Evolutionary conservation across 306 rosid species (phyloP), one percentile per base, ranked within the genome.

Genomic region (Fagus sylvatica): DNA sequence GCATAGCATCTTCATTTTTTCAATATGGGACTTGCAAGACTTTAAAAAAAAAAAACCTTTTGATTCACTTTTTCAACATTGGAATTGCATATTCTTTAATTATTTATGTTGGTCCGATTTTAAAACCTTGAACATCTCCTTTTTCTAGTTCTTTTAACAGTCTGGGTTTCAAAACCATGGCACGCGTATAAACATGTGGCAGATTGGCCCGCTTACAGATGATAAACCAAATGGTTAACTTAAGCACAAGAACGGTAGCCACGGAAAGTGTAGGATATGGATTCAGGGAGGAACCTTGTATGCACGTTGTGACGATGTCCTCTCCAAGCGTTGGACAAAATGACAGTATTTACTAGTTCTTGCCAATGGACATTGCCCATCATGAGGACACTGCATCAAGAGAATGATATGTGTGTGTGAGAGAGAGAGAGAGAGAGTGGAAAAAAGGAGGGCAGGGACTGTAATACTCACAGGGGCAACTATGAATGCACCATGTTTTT

Each of bases 251-350:
- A 61, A 61, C 17, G 2, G 1, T 40, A 53, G 65, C 34, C 42
- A 59, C 40, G 22, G 37, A 65, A 59, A 70, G 80, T 73, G 17
- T 60, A 83, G 55, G 74, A 64, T 67, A 81, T 19, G 76, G 75
- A 69, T 60, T 62, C 13, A 65, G 72, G 75, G 57, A 66, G 36
- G 67, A 84, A 91, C 99, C 98, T 95, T 95, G 87, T 87, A 95
- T 22, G 84, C 87, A 76, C 93, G 93, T 76, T 93, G 99, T 4
- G 90, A 83, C 64, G 98, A 85, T 60, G 99, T 95, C 89, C 99
- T 91, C 84, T 93, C 90, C 89, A 95, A 88, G 40, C 96, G 96
- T 84, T 93, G 98, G 83, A 88, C 98, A 82, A 93, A 95, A 86
- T 89, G 98, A 77, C 99, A 95, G 80, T 88, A 95, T 76, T 89